These are phyloP conservation scores for Gracilaria domingensis DNA, from an alignment of 23 red algal species.

Conservation along the genomic window DNA sequence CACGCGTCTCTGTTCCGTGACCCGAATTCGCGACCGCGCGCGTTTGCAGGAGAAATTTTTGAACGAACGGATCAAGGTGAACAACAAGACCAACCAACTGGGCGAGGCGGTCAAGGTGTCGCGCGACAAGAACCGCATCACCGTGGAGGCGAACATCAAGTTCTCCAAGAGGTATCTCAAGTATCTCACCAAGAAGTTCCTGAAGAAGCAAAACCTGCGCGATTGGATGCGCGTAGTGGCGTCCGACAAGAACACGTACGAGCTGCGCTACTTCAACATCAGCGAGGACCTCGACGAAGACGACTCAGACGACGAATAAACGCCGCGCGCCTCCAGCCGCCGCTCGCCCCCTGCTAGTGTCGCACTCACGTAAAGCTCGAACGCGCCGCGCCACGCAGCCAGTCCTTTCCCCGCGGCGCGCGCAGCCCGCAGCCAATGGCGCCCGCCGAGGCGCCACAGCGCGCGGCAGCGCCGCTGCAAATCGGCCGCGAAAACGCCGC, in stretches of 20 bases:
- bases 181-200: conserved; percentile 94
- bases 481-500: background rate
- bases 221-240: conserved; percentile 95
- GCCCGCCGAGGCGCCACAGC: background rate
- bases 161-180: conserved; percentile 96
- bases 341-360: too few relatives aligned
- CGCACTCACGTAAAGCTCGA: too few relatives aligned
- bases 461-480: background rate
- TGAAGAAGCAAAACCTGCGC: conserved; percentile 93
- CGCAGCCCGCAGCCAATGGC: background rate
- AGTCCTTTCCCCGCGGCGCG: too few relatives aligned
- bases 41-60: conserved; percentile 92
- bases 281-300: conserved; percentile 88
- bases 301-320: conserved; percentile 74
- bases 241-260: conserved; percentile 84
- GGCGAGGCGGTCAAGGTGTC: conserved; percentile 75
- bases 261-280: conserved; percentile 96
- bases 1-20: conserved; percentile 73
- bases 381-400: too few relatives aligned
- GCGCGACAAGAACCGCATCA: conserved; percentile 82
- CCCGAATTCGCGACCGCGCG: background rate
- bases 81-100: conserved; percentile 87
- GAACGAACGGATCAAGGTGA: conserved; percentile 93
- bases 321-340: background rate
- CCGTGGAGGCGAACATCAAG: conserved; percentile 73